Evolutionary conservation across 352 stramenopile genomes (phyloP).

Genomic region (Globisporangium cylindrosporum): DNA sequence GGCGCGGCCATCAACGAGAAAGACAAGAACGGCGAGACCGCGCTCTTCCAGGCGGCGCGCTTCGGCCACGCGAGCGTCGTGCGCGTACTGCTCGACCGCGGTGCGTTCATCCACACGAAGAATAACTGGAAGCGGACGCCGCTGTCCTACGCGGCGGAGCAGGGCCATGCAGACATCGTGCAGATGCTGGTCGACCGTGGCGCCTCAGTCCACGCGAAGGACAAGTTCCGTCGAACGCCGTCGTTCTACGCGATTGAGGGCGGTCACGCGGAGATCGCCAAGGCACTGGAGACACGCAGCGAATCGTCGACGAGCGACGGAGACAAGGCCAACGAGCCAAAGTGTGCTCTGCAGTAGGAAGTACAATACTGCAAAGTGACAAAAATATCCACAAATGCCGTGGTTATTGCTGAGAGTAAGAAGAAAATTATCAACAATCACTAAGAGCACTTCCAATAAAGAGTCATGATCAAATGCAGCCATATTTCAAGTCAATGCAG

Average conservation of each 20-base stretch:
- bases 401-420: neutral
- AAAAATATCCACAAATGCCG: neutral
- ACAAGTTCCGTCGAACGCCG: conserved; percentile 12
- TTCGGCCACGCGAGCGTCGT: conserved; percentile 9
- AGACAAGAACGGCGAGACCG: conserved; percentile 17
- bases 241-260: conserved; percentile 13
- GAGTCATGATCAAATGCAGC: neutral
- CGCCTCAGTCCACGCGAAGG: conserved; percentile 14
- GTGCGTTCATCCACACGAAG: conserved; percentile 15
- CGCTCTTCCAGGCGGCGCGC: conserved; percentile 15
- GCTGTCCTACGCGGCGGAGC: conserved; percentile 15
- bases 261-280: conserved; percentile 12
- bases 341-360: conserved; percentile 1
- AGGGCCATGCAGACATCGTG: conserved; percentile 11
- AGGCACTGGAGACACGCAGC: conserved; percentile 8
- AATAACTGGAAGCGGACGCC: conserved; percentile 12
- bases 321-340: neutral
- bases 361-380: neutral
- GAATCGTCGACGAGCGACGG: conserved; percentile 3
- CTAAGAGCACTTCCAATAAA: neutral
- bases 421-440: neutral
- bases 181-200: conserved; percentile 15
- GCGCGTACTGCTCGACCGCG: conserved; percentile 5
- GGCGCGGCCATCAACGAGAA: conserved; percentile 13
- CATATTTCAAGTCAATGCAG: neutral